A percentile compares a stretch with the other conserved stretches of the same genome.
Evolutionary conservation across 257 asterid genomes (phyloP).

Genomic region (Solanum virginianum): DNA sequence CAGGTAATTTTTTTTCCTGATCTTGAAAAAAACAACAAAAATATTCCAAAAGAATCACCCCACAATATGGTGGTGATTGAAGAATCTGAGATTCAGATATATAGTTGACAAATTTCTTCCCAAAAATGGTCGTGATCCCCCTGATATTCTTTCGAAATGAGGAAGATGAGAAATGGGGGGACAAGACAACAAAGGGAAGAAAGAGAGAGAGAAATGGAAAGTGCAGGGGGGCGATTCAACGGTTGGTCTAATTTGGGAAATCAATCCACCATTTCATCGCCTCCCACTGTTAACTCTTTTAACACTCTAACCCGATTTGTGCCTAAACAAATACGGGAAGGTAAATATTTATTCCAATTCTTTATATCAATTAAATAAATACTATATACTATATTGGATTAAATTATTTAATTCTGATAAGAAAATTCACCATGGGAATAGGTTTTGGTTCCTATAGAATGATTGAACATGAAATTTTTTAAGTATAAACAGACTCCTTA

Average conservation of each 20-base stretch:
- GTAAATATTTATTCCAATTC: no score
- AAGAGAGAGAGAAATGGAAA: not conserved
- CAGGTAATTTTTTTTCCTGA: not conserved
- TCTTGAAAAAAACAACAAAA: not conserved
- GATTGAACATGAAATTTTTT: not conserved
- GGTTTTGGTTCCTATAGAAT: not conserved
- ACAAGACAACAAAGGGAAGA: conserved; percentile 3
- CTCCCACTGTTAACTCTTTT: not conserved
- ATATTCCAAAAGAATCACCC: not conserved
- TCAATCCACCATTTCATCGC: not conserved
- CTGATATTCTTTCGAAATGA: not conserved
- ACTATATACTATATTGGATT: not conserved
- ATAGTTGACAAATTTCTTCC: not conserved
- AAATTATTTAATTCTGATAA: not conserved
- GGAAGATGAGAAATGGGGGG: conserved; percentile 9
- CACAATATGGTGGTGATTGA: not conserved
- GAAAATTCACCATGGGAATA: not conserved
- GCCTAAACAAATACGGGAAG: not conserved
- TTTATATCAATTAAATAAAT: not conserved
- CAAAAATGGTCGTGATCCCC: conserved; percentile 1
- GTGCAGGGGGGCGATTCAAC: not conserved
- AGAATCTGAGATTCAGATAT: not conserved
- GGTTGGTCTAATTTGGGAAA: not conserved
- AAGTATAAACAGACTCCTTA: no score
- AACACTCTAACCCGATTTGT: not conserved